Evolutionary conservation across 2,329 filamentous ascomycete species (phyloP), one percentile per base, ranked within the genome.

Genomic region (Stagonosporopsis chrysanthemi): DNA sequence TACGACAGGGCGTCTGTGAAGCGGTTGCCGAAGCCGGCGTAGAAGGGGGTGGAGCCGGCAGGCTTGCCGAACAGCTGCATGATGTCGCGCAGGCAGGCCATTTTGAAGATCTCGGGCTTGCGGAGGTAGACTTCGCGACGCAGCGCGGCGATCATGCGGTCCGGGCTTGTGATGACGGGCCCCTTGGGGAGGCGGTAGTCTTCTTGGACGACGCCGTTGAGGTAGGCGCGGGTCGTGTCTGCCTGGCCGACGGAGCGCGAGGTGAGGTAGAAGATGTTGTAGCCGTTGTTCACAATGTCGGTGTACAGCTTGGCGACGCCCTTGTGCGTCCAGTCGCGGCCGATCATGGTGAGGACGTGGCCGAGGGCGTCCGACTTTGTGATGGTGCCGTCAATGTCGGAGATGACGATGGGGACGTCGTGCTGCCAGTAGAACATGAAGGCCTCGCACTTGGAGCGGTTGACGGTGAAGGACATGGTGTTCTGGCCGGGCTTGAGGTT

Each of bases 71-170:
- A 99, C 0, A 99, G 83, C 56, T 89, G 91, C 72, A 93, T 88
- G 66, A 99, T 98, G 75, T 99, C 95, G 38, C 95, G 88, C 19
- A 99, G 80, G 62, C 95, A 99, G 2, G 95, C 92, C 96, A 99
- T 99, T 79, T 99, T 99, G 86, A 99, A 99, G 7, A 99, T 92
- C 73, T 99, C 93, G 0, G 95, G 96, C 75, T 99, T 98, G 50
- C 95, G 87, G 24, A 99, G 83, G 74, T 99, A 99, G 6, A 99
- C 87, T 75, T 99, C 95, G 44, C 95, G 88, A 55, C 95, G 85
- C 28, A 99, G 79, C 0, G 95, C 96, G 7, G 96, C 93, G 79
- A 98, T 96, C 1, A 93, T 98, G 52, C 95, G 86, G 76, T 99
- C 95, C 0, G 95, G 96, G 33, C 91, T 96, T 77, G 97, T 87